Base-by-base conservation (phyloP, 2,329 filamentous ascomycete genomes). In the Paracoccidioides lutzii region DNA sequence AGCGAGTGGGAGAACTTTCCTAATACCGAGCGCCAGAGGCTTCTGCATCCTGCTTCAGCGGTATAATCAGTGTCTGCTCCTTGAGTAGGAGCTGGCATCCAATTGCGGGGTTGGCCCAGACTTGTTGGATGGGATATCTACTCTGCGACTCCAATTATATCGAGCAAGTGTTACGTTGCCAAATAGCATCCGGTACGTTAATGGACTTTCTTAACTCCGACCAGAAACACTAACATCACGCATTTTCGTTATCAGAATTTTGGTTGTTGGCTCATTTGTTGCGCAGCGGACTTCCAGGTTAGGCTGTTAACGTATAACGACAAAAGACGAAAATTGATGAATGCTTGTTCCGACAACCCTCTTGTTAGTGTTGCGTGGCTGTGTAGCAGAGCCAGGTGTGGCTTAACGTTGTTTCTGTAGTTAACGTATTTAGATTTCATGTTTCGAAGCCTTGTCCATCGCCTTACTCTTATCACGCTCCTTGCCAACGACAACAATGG, bases 11-110 rank as follows among this genome's bases (percentile, higher is more conserved):
- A 85, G 76, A 0, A 69, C 77, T 0, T 80, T 72, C 59, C 66
- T 79, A 48, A 85, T 70, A 0, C 81, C 81, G 1, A 76, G 64
- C 0, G 82, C 82, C 77, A 85, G 81, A 0, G 81, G 73, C 59
- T 83, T 22, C 80, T 7, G 81, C 81, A 1, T 78, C 80, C 7
- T 80, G 78, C 81, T 85, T 84, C n/a, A 84, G 59, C 0, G 81
- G 72, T 0, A 84, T 67, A 49, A 85, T 82, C 0, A 72, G 56
- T 0, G 79, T 84, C 7, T 68, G 54, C 1, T 67, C 6, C 62
- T 84, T 80, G 54, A 76, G 32, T 0, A 45, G 56, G 1, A 84
- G 68, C 5, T 68, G 73, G 61, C 77, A 69, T 0, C 81, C 81
- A 0, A 32, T 63, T 0, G 71, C 75, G 1, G 58, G 5, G 37